Conservation (phyloP, 257 asterid species). For the Thymus quinquecostatus region DNA sequence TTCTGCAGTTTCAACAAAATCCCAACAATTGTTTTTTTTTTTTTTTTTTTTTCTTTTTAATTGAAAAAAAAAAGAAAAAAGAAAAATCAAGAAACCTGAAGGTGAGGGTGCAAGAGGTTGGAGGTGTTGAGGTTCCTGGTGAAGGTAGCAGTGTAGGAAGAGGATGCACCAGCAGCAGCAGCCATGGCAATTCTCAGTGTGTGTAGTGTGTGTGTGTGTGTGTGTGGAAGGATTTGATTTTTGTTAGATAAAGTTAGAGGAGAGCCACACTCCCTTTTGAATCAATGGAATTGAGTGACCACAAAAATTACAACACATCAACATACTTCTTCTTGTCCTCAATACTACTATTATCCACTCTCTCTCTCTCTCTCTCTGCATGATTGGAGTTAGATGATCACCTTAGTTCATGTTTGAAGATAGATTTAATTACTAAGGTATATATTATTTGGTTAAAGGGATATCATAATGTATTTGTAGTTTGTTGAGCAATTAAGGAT, state of each 20-base stretch:
- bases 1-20: conserved; percentile 41
- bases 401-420: no score
- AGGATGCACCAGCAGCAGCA: conserved; percentile 68
- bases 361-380: no score
- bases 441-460: no score
- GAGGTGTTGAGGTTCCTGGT: conserved; percentile 40
- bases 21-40: not conserved
- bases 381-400: no score
- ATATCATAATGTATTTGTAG: no score
- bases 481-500: no score
- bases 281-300: not conserved
- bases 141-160: conserved; percentile 64
- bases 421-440: no score
- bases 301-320: conserved; percentile 23
- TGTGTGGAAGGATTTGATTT: conserved; percentile 6
- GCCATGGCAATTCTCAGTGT: conserved; percentile 44
- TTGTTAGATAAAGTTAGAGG: conserved; percentile 29
- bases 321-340: not conserved
- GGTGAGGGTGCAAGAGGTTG: conserved; percentile 37
- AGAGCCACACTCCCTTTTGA: conserved; percentile 49
- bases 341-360: no score
- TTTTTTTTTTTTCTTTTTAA: no score
- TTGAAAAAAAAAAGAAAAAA: not conserved
- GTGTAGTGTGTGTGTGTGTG: conserved; percentile 30
- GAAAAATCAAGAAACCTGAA: conserved; percentile 41